Percentiles rank a stretch among this genome's conserved stretches.
phyloP scores from a whole-genome alignment of 805 yeast genomes.

The Komagataella ulmi region DNA sequence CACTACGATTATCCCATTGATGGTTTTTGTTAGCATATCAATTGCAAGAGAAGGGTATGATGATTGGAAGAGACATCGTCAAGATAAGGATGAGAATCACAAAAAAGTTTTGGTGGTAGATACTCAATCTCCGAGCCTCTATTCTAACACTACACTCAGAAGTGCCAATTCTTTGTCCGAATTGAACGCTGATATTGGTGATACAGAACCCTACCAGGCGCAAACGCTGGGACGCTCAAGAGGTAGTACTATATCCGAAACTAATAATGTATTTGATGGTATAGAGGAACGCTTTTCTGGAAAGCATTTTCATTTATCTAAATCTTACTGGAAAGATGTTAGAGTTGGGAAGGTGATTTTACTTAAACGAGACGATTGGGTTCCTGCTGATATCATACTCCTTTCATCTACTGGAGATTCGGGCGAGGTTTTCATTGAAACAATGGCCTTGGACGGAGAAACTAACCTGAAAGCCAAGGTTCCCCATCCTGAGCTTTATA shows the following conservation, averaged over 20 bases:
- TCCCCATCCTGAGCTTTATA: conserved; percentile 54
- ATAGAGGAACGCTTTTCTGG: neutral
- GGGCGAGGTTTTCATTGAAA: conserved; percentile 65
- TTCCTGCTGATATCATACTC: conserved; percentile 83
- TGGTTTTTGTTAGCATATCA: conserved; percentile 78
- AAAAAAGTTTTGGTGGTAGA: conserved; percentile 29
- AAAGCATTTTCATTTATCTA: conserved; percentile 4
- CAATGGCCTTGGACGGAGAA: conserved; percentile 97
- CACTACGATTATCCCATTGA: conserved; percentile 84
- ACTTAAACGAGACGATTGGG: conserved; percentile 72
- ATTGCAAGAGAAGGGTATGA: conserved; percentile 90
- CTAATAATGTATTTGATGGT: neutral
- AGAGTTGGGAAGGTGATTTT: conserved; percentile 80
- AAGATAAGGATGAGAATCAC: conserved; percentile 77
- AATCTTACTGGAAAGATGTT: conserved; percentile 56
- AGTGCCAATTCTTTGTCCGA: neutral
- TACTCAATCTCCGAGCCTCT: conserved; percentile 1
- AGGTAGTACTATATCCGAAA: neutral
- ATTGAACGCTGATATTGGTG: neutral
- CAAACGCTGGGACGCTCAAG: neutral
- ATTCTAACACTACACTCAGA: neutral
- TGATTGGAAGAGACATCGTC: conserved; percentile 76
- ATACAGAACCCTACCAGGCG: neutral
- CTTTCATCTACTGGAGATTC: conserved; percentile 58
- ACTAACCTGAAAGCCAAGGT: conserved; percentile 72